Evolutionary conservation across 2,329 filamentous ascomycete genomes (phyloP).

Genomic region (Ambrosiella beaveri): DNA sequence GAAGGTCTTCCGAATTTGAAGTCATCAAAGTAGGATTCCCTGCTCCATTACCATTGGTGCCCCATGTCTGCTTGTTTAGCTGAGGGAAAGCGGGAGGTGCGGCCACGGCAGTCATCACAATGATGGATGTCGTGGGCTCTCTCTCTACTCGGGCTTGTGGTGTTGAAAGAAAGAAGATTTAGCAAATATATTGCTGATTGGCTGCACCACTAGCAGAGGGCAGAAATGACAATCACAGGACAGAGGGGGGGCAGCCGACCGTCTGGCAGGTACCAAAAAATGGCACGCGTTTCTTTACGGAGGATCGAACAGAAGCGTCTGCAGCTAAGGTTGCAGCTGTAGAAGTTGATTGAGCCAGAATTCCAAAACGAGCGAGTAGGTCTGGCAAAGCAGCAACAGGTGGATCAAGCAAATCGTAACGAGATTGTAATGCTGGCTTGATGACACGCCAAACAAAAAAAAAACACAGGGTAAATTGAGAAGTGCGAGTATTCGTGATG

Average conservation of each 20-base stretch:
- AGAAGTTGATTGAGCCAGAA: not conserved
- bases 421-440: no score
- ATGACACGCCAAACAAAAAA: no score
- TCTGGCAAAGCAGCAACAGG: no score
- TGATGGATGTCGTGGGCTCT: constrained; percentile 9
- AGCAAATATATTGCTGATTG: not conserved
- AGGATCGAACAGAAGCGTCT: constrained; percentile 1
- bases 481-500: no score
- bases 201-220: constrained; percentile 2
- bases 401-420: no score
- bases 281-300: constrained; percentile 2
- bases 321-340: not conserved
- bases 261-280: not conserved
- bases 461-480: no score
- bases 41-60: constrained; percentile 32
- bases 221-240: not conserved
- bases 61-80: constrained; percentile 49
- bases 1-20: constrained; percentile 55
- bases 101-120: constrained; percentile 47
- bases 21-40: constrained; percentile 13
- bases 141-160: not conserved
- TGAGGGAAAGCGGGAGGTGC: constrained; percentile 46
- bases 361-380: not conserved
- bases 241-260: not conserved
- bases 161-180: not conserved